Base-by-base conservation (phyloP, 2,329 filamentous ascomycete genomes). In the Mariannaea sp. region DNA sequence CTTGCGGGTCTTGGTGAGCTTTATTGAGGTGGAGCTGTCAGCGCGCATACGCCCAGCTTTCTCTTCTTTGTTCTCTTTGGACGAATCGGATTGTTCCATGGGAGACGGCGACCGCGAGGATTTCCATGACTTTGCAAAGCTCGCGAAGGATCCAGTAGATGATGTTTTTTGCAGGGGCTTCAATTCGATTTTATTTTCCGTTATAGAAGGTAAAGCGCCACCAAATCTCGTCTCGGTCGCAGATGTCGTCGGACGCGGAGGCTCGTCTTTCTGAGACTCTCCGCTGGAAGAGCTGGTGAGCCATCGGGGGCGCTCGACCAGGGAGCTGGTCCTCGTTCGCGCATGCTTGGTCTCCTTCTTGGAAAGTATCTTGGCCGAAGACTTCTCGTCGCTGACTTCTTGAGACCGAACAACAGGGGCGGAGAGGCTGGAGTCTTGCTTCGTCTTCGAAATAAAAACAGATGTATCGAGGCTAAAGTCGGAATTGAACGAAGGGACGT, bases 91-190 rank as follows among this genome's bases (percentile, higher is more conserved):
- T 65, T 71, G 54, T 57, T 59, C 61, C 57, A 73, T 62, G 35
- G 80, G 77, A 3, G 79, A 79, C 0, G 80, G 75, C 1, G 79
- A 79, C 13, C 77, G 73, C 27, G 80, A 80, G 30, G 73, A 67
- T 16, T 78, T 77, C 80, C 80, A 84, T 33, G 79, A 78, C 46
- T 77, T 75, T 57, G 80, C 75, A 62, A 82, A 77, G 56, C 73
- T 77, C 42, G 76, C 74, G 59, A 83, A 76, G 33, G 77, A 80
- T 46, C 75, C 75, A 5, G 75, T 69, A 3, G 70, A 70, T 43
- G 71, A 70, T 29, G 72, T 66, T 49, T 71, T 71, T 39, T 77
- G 72, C 40, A 68, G 45, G 13, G 65, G 66, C 43, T 68, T 66
- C 22, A 66, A 56, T 17, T 67, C 60, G 24, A 58, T 55, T 24